Evolutionary conservation across 1,284 basidiomycete species (phyloP).

Genomic region (Malassezia cuniculi): DNA sequence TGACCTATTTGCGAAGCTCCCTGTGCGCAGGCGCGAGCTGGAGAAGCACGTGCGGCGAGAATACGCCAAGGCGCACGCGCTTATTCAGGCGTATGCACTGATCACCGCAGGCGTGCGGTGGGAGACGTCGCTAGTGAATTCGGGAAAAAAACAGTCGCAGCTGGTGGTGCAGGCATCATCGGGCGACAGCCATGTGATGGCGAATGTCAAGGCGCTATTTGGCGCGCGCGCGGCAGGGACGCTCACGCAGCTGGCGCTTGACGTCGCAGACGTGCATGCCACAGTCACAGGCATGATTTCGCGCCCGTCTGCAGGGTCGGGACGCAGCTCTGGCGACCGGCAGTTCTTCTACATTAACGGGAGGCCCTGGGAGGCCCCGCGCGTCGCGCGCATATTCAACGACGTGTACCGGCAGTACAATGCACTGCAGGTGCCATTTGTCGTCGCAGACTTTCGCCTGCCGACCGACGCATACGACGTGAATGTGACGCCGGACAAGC

Average conservation of each 20-base stretch:
- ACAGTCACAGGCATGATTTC: slow-evolving; percentile 63
- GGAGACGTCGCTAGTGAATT: slow-evolving; percentile 50
- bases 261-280: slow-evolving; percentile 42
- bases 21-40: slow-evolving; percentile 83
- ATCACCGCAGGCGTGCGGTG: slow-evolving; percentile 59
- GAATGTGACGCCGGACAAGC: slow-evolving; percentile 92
- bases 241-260: slow-evolving; percentile 59
- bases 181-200: slow-evolving; percentile 47
- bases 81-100: slow-evolving; percentile 80
- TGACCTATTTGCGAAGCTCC: slow-evolving; percentile 66
- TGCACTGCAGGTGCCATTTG: slow-evolving; percentile 52
- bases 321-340: slow-evolving; percentile 56
- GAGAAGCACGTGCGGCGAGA: slow-evolving; percentile 81
- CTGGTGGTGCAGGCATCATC: slow-evolving; percentile 51
- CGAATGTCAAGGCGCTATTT: slow-evolving; percentile 68
- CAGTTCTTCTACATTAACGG: slow-evolving; percentile 94
- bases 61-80: slow-evolving; percentile 66
- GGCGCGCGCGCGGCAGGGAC: slow-evolving; percentile 66
- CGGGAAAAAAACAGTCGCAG: slow-evolving; percentile 38
- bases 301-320: slow-evolving; percentile 59
- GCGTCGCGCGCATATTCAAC: slow-evolving; percentile 30
- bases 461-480: slow-evolving; percentile 77
- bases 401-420: slow-evolving; percentile 40
- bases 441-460: slow-evolving; percentile 69
- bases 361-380: slow-evolving; percentile 60